Percentiles rank a stretch among this genome's conserved stretches.
These are phyloP conservation scores for Zymoseptoria passerinii DNA, from an alignment of 2,329 filamentous ascomycete species.

Conservation along the genomic window DNA sequence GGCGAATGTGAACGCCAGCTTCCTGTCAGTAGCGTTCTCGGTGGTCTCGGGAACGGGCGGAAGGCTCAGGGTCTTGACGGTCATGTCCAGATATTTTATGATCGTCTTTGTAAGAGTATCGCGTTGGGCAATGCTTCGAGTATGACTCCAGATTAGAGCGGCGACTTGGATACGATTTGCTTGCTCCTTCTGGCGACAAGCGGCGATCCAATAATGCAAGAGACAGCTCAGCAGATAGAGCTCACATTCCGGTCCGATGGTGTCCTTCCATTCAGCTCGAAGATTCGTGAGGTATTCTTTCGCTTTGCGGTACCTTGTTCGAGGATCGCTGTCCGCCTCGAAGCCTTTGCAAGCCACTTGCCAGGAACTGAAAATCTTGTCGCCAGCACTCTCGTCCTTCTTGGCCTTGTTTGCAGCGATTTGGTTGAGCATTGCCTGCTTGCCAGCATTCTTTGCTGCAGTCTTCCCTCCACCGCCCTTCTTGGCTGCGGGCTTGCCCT, in stretches of 20 bases:
- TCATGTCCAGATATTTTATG: conserved; percentile 28
- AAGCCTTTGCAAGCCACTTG: conserved; percentile 38
- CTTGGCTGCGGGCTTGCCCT: conserved; percentile 22
- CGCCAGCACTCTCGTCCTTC: conserved; percentile 34
- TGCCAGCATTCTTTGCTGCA: conserved; percentile 29
- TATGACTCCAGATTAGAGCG: conserved; percentile 41
- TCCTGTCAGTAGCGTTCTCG: conserved; percentile 17
- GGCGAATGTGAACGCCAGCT: conserved; percentile 39
- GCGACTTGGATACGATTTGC: conserved; percentile 34
- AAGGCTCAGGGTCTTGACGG: conserved; percentile 33
- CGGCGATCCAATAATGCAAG: conserved; percentile 41
- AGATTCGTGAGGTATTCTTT: conserved; percentile 42
- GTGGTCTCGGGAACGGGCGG: conserved; percentile 28
- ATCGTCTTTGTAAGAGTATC: conserved; percentile 38
- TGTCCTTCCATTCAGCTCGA: conserved; percentile 31
- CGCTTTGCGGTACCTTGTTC: conserved; percentile 42
- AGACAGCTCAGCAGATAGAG: conserved; percentile 44
- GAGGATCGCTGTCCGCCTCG: conserved; percentile 37
- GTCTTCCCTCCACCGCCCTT: conserved; percentile 28
- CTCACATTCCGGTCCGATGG: conserved; percentile 39
- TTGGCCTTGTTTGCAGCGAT: conserved; percentile 36
- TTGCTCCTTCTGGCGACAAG: conserved; percentile 30
- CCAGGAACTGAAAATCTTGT: conserved; percentile 41
- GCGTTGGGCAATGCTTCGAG: conserved; percentile 32
- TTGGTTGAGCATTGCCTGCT: conserved; percentile 38